Evolutionary conservation across 75 land plant genomes (phyloP).

Genomic region (Isoetes taiwanensis): DNA sequence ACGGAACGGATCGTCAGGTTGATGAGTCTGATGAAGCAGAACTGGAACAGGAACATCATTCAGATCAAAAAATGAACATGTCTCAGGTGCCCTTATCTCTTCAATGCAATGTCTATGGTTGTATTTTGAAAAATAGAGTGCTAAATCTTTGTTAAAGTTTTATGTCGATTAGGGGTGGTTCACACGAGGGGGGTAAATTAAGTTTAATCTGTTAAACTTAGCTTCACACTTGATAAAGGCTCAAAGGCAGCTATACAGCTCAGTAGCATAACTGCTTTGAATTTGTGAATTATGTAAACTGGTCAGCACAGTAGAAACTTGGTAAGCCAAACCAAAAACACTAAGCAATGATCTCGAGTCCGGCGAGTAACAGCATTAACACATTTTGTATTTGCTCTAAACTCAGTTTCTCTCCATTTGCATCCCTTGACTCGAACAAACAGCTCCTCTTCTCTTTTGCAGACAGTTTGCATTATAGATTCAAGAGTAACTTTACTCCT

Average conservation of each 20-base stretch:
- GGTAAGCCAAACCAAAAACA: constrained; percentile 1
- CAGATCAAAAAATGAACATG: neutral
- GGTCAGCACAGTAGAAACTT: constrained; percentile 1
- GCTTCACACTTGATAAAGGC: too few relatives aligned
- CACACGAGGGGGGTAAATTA: too few relatives aligned
- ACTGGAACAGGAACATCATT: neutral
- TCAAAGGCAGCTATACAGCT: too few relatives aligned
- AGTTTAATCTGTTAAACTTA: too few relatives aligned
- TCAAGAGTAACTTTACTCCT: too few relatives aligned
- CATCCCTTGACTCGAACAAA: neutral
- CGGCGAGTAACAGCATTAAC: neutral
- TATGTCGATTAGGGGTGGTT: too few relatives aligned
- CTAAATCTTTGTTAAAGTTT: too few relatives aligned
- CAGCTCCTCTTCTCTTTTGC: too few relatives aligned
- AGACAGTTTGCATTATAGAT: too few relatives aligned
- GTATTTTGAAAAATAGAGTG: neutral
- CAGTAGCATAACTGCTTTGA: too few relatives aligned
- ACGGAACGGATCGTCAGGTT: too few relatives aligned
- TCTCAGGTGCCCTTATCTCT: neutral
- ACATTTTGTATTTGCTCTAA: neutral
- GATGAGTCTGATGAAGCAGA: constrained; percentile 4
- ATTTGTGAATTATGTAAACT: too few relatives aligned
- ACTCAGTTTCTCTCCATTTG: neutral
- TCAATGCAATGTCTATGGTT: neutral
- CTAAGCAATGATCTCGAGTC: neutral